phyloP scores from a whole-genome alignment of 306 rosid species.

The Rubus idaeus region DNA sequence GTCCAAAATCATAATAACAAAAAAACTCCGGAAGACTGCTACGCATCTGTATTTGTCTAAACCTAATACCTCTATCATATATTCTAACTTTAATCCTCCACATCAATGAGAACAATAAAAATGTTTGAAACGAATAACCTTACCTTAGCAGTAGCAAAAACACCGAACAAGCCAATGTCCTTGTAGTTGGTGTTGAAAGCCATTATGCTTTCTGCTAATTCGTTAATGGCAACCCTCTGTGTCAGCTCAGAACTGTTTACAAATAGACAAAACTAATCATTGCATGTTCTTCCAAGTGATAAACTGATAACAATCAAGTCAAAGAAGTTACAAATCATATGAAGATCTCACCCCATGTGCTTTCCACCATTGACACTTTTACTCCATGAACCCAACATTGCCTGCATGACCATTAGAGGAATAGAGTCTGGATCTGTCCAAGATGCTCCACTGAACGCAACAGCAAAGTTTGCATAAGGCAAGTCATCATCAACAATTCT shows the following conservation, averaged over 20 bases:
- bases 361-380: conserved; percentile 88
- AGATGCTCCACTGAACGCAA: conserved; percentile 92
- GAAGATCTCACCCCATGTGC: conserved; percentile 77
- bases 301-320: neutral
- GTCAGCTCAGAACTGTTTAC: conserved; percentile 71
- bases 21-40: neutral
- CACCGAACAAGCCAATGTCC: conserved; percentile 89
- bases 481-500: conserved; percentile 85
- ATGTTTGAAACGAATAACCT: neutral
- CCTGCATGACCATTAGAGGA: conserved; percentile 96
- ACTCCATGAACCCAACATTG: conserved; percentile 96
- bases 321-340: conserved; percentile 6
- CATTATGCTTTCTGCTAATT: conserved; percentile 88
- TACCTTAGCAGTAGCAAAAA: conserved; percentile 88
- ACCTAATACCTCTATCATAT: neutral
- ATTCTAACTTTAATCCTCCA: neutral
- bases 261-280: conserved; percentile 19
- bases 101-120: neutral
- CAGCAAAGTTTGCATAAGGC: conserved; percentile 87
- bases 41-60: neutral
- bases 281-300: conserved; percentile 7
- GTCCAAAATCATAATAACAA: neutral
- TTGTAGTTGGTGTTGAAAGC: conserved; percentile 93
- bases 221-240: conserved; percentile 72
- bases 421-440: conserved; percentile 98